Percentiles rank a stretch among this genome's conserved stretches.
phyloP scores from a whole-genome alignment of 2,329 filamentous ascomycete species.

The Talaromyces sp. region DNA sequence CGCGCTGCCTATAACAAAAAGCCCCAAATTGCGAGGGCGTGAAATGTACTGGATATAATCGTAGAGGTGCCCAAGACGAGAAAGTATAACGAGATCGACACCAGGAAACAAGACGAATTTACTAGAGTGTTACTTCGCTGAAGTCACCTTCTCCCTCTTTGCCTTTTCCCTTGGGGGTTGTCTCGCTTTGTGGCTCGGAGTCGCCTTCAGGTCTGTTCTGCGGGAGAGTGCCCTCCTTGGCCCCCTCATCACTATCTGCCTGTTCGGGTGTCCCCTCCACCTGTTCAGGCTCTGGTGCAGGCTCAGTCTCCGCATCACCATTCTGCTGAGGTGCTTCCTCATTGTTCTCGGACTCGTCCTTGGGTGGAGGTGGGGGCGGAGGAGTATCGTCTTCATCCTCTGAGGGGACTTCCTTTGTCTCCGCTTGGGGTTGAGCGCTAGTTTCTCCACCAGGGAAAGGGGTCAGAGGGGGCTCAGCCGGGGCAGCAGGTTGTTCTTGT shows the following conservation, averaged over 20 bases:
- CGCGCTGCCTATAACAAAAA: constrained; percentile 8
- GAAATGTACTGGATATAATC: constrained; percentile 23
- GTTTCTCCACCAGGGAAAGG: constrained; percentile 37
- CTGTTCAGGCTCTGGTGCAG: constrained; percentile 6
- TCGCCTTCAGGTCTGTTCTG: constrained; percentile 26
- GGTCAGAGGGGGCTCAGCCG: constrained; percentile 33
- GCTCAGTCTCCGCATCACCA: constrained; percentile 14
- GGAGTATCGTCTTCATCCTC: constrained; percentile 30
- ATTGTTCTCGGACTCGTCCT: constrained; percentile 27
- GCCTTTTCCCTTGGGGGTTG: constrained; percentile 29
- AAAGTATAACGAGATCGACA: background rate
- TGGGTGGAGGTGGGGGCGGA: constrained; percentile 33
- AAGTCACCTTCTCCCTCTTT: constrained; percentile 39
- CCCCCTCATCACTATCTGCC: constrained; percentile 23
- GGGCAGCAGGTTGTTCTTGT: constrained; percentile 24
- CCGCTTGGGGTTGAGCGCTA: constrained; percentile 31
- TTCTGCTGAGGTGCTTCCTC: constrained; percentile 22
- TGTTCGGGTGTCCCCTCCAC: constrained; percentile 17
- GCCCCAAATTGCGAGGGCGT: constrained; percentile 13
- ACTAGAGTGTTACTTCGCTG: constrained; percentile 39
- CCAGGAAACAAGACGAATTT: constrained; percentile 8
- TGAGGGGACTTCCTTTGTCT: constrained; percentile 30
- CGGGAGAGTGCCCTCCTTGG: constrained; percentile 31
- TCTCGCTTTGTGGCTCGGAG: constrained; percentile 16
- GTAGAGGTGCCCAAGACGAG: constrained; percentile 11